A percentile compares a stretch with the other conserved stretches of the same genome.
Conservation (phyloP, 768 basidiomycete genomes). For the Lyophyllum atratum region DNA sequence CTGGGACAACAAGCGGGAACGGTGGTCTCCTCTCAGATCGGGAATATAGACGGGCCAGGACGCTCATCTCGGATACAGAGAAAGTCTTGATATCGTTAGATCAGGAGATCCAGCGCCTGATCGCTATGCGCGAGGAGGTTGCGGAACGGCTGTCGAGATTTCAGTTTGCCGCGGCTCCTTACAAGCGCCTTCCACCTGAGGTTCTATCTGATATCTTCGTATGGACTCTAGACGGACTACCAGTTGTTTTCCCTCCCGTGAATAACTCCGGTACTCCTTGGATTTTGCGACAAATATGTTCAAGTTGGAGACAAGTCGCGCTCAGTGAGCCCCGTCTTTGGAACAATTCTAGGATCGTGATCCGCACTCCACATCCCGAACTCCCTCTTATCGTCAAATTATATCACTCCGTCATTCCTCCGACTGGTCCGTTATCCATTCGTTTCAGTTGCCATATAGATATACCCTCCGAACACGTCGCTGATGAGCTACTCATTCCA, state of each 20-base stretch:
- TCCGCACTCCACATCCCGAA: background rate
- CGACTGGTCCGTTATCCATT: background rate
- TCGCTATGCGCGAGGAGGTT: background rate
- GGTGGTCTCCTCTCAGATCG: background rate
- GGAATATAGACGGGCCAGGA: background rate
- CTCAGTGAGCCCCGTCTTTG: conserved; percentile 1
- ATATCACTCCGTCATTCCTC: background rate
- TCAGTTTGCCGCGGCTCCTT: background rate
- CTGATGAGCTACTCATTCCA: background rate
- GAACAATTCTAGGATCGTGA: background rate
- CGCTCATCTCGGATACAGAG: background rate
- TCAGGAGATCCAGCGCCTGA: background rate
- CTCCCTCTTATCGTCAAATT: background rate
- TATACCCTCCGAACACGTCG: background rate
- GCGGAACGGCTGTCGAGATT: background rate
- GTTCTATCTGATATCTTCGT: conserved; percentile 4
- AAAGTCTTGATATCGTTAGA: background rate
- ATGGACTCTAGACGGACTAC: background rate
- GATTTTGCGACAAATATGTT: background rate
- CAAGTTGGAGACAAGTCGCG: conserved; percentile 1
- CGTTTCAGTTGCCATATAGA: background rate
- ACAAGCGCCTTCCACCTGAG: background rate
- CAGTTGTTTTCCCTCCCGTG: background rate
- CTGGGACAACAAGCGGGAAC: background rate
- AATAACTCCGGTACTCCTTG: background rate